phyloP scores from a whole-genome alignment of 257 asterid species.

The Paraleonurus japonicus region DNA sequence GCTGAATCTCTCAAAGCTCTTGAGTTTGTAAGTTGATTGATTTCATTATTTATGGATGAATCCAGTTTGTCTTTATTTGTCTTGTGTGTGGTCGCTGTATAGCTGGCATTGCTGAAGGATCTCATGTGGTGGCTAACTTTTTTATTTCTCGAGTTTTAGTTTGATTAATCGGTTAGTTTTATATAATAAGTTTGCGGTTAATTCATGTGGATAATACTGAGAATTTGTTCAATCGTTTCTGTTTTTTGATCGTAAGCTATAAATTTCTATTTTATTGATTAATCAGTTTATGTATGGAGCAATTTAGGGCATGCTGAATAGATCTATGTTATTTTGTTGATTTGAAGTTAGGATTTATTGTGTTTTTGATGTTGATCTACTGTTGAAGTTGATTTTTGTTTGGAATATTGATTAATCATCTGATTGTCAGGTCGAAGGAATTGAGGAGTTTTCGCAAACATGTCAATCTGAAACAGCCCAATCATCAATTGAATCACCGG shows the following conservation, averaged over 20 bases:
- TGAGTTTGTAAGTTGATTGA: slow-evolving; percentile 38
- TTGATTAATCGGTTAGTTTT: neutral
- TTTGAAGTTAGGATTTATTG: neutral
- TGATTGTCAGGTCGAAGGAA: slow-evolving; percentile 68
- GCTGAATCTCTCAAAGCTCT: slow-evolving; percentile 61
- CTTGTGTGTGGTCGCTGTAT: neutral
- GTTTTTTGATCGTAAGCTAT: neutral
- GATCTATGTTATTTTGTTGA: neutral
- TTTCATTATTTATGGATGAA: neutral
- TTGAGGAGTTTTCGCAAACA: slow-evolving; percentile 50
- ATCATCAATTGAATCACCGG: slow-evolving; percentile 55
- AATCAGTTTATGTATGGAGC: neutral
- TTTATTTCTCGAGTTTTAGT: neutral
- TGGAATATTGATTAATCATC: neutral
- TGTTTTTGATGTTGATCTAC: neutral
- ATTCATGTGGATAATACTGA: neutral
- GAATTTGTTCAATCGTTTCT: neutral
- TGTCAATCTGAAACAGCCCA: slow-evolving; percentile 43
- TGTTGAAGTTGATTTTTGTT: neutral
- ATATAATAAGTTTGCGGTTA: neutral
- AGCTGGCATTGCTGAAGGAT: neutral
- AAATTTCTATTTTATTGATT: neutral
- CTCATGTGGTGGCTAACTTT: neutral
- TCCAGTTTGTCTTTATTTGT: neutral
- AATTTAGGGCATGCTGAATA: neutral